A percentile compares a stretch with the other conserved stretches of the same genome.
Conservation (phyloP, 495 filamentous ascomycete genomes). For the Lasiosphaeris hirsuta region DNA sequence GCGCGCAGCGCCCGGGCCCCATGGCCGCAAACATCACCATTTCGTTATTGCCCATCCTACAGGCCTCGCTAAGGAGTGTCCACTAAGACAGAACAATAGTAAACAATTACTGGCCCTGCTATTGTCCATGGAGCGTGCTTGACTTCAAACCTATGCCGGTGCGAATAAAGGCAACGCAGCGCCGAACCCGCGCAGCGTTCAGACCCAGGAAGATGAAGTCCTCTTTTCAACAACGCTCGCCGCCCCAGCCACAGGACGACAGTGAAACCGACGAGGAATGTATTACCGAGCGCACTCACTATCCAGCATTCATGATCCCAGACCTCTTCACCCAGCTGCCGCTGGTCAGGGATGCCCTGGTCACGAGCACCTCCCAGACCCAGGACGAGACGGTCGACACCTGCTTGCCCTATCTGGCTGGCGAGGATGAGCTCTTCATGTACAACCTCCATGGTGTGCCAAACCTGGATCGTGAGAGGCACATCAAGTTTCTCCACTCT, state of each 20-base stretch:
- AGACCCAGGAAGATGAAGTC: background rate
- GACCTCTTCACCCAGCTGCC: slow-evolving; percentile 62
- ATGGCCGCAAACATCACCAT: slow-evolving; percentile 4
- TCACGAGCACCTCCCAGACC: slow-evolving; percentile 62
- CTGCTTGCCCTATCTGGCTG: slow-evolving; percentile 67
- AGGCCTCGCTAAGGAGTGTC: background rate
- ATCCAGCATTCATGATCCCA: slow-evolving; percentile 46
- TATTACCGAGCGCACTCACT: background rate
- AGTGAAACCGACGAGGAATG: slow-evolving; percentile 25
- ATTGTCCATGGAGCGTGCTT: background rate
- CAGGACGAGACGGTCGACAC: slow-evolving; percentile 65
- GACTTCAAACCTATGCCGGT: background rate
- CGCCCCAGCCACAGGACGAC: background rate
- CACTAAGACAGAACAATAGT: background rate
- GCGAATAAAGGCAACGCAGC: slow-evolving; percentile 14
- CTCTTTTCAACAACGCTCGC: background rate
- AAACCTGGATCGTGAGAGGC: slow-evolving; percentile 61
- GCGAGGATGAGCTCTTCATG: slow-evolving; percentile 35
- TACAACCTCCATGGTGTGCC: slow-evolving; percentile 72
- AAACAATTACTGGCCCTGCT: background rate
- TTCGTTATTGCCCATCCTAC: background rate
- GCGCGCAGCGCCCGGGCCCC: background rate
- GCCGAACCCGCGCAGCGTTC: slow-evolving; percentile 15
- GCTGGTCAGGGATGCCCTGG: slow-evolving; percentile 61
- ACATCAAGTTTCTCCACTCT: slow-evolving; percentile 72